Evolutionary conservation across 176 grass and related monocot genomes (phyloP), one percentile per base, ranked within the genome.

Genomic region (Oryza nivara): DNA sequence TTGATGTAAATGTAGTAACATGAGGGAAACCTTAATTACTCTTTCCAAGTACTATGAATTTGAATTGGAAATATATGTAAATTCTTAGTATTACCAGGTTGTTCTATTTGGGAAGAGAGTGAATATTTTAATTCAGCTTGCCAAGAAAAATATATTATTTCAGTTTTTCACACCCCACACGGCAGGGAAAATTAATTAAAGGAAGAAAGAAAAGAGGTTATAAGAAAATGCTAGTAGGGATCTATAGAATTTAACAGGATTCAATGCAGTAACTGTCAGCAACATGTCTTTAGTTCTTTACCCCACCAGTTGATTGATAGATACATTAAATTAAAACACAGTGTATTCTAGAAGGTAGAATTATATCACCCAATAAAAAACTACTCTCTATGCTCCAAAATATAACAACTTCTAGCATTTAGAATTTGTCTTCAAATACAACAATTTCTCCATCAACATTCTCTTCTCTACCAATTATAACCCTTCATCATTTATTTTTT

Each of bases 201-300:
- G 38, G 38, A 40, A 40, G 0, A 40, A 7, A 35, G 34, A 35
- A 40, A 40, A 40, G 7, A 1, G 38, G 40, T 41, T 41, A 45
- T 23, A 34, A 3, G 19, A 12, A 41, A 38, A 34, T 45, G 16
- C 8, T 8, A 13, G 11, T 20, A 44, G 70, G 81, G 30, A 32
- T 74, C 69, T 5, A 36, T 5, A 36, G 5, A 1, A 84, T 60
- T 75, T 60, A 74, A 84, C 60, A 70, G 19, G 47, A 80, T 80
- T 80, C 38, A 46, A 80, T 63, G 68, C 69, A 80, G 47, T 45
- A 80, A 74, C 76, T 80, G 56, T 83, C 73, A 65, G 43, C 5
- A 10, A 23, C 7, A 25, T 17, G 51, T 40, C 64, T 5, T 58
- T 58, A 9, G 54, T 58, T 56, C 52, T 56, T 61, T 28, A 63